These are phyloP conservation scores for Prunus mume DNA, from an alignment of 306 rosid species.

Conservation along the genomic window DNA sequence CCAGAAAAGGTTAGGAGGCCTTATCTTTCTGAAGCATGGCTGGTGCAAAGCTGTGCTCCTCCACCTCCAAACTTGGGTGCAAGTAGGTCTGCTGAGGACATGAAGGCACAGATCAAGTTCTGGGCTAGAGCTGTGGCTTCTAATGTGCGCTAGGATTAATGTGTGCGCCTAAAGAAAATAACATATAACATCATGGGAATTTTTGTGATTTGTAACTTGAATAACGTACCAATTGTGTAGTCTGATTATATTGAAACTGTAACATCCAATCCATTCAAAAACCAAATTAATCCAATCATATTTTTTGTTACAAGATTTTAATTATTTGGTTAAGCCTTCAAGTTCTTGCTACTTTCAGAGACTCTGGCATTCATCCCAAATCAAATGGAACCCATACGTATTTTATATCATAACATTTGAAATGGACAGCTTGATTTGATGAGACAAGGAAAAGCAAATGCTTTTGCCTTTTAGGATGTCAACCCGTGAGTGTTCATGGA, in stretches of 20 bases:
- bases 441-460: no score
- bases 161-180: no score
- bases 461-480: no score
- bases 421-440: no score
- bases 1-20: constrained; percentile 58
- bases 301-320: neutral
- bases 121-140: constrained; percentile 95
- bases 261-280: neutral
- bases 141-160: constrained; percentile 46
- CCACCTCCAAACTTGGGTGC: constrained; percentile 59
- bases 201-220: constrained; percentile 3
- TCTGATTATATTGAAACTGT: neutral
- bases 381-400: no score
- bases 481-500: no score
- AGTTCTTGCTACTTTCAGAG: no score
- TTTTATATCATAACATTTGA: no score
- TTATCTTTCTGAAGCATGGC: constrained; percentile 90
- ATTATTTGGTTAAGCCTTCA: no score
- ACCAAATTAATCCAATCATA: neutral
- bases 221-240: neutral
- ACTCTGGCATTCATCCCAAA: no score
- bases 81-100: constrained; percentile 48
- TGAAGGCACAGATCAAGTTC: constrained; percentile 77
- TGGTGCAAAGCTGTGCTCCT: constrained; percentile 53
- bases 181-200: neutral